Conservation (phyloP, 1,284 basidiomycete genomes). For the Sanghuangporus weigelae region DNA sequence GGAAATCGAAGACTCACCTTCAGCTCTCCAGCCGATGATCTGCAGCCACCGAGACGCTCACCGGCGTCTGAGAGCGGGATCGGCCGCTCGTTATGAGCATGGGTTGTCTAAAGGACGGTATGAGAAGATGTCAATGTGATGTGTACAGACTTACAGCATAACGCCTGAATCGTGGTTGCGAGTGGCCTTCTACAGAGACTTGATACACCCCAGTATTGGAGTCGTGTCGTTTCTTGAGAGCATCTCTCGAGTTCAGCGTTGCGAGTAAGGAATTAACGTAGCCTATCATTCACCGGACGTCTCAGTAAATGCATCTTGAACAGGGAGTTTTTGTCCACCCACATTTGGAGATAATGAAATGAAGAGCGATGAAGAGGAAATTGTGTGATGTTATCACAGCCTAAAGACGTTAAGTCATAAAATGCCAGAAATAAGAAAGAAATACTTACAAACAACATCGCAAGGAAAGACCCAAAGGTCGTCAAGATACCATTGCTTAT, state of each 20-base stretch:
- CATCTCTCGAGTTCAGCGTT: constrained; percentile 16
- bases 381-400: constrained; percentile 12
- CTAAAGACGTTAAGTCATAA: neutral
- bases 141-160: neutral
- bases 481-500: constrained; percentile 16
- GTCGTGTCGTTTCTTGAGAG: constrained; percentile 11
- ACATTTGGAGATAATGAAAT: constrained; percentile 17
- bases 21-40: constrained; percentile 5
- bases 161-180: constrained; percentile 9
- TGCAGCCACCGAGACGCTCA: neutral
- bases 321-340: neutral
- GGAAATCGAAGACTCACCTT: constrained; percentile 2
- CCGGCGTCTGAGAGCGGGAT: neutral
- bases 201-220: constrained; percentile 9
- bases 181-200: constrained; percentile 10
- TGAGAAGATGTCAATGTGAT: neutral
- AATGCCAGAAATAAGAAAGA: neutral
- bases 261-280: constrained; percentile 17
- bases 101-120: neutral
- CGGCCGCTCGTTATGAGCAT: neutral
- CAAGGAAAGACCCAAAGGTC: constrained; percentile 11
- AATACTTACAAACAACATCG: constrained; percentile 14
- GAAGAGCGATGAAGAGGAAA: constrained; percentile 16
- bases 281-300: neutral
- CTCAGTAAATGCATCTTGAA: neutral